A percentile compares a stretch with the other conserved stretches of the same genome.
Evolutionary conservation across 2,329 filamentous ascomycete species (phyloP).

Genomic region (Aspergillus novoparasiticus): DNA sequence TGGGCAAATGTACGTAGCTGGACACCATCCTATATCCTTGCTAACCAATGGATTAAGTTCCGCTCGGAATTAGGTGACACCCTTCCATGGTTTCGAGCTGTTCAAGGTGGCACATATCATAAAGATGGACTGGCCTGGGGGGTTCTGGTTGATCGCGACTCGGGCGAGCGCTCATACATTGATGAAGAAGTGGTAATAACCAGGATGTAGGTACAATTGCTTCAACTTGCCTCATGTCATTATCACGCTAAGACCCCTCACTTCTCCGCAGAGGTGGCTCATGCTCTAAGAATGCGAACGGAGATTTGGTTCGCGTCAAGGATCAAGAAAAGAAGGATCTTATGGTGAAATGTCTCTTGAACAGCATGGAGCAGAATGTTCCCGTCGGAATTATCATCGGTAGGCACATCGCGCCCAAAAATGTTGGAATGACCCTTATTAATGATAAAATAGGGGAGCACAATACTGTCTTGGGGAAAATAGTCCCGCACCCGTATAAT

Average conservation of each 20-base stretch:
- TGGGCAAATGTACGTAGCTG: conserved; percentile 53
- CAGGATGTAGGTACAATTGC: conserved; percentile 53
- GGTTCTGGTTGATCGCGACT: conserved; percentile 61
- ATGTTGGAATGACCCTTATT: conserved; percentile 13
- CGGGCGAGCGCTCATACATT: conserved; percentile 59
- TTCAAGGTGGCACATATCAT: conserved; percentile 62
- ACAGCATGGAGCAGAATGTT: conserved; percentile 50
- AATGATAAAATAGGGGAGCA: conserved; percentile 50
- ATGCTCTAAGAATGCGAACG: conserved; percentile 49
- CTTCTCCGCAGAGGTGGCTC: conserved; percentile 55
- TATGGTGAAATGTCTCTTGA: conserved; percentile 45
- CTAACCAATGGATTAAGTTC: conserved; percentile 9
- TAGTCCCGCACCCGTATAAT: conserved; percentile 61
- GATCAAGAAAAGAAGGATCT: conserved; percentile 48
- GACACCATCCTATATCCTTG: not conserved
- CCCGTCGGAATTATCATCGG: conserved; percentile 61
- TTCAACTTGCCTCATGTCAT: not conserved
- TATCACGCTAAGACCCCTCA: conserved; percentile 18
- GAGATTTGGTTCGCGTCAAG: conserved; percentile 49
- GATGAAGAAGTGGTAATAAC: conserved; percentile 65
- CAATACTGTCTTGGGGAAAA: conserved; percentile 52
- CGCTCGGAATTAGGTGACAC: conserved; percentile 64
- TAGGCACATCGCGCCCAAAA: conserved; percentile 29
- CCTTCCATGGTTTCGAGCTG: conserved; percentile 62
- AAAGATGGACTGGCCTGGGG: conserved; percentile 54